A percentile compares a stretch with the other conserved stretches of the same genome.
phyloP scores from a whole-genome alignment of 2,329 filamentous ascomycete genomes.

The Sporothrix variecibatus region DNA sequence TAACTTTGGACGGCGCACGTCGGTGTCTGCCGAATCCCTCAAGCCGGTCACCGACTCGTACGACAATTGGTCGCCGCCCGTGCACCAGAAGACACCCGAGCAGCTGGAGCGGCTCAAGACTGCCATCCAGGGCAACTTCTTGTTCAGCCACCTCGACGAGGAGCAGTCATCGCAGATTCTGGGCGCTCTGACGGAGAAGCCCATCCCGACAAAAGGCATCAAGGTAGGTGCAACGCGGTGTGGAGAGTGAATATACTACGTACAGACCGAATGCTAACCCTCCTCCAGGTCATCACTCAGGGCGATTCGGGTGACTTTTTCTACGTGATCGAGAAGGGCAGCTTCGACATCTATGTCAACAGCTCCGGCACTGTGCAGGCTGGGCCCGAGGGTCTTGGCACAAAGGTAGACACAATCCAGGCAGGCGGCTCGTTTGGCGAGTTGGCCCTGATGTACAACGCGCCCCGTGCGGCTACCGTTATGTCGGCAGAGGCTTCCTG shows the following conservation, averaged over 20 bases:
- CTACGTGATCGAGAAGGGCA: constrained; percentile 90
- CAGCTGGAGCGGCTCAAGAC: constrained; percentile 77
- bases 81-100: constrained; percentile 78
- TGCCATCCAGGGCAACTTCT: constrained; percentile 85
- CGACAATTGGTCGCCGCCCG: constrained; percentile 88
- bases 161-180: constrained; percentile 87
- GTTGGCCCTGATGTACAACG: constrained; percentile 97
- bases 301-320: constrained; percentile 97
- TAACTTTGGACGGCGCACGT: constrained; percentile 89
- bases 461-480: constrained; percentile 91
- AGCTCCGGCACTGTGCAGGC: constrained; percentile 72
- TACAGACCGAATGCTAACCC: neutral
- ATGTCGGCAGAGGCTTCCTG: constrained; percentile 76
- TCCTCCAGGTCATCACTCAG: constrained; percentile 80
- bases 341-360: constrained; percentile 91
- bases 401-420: constrained; percentile 77
- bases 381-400: constrained; percentile 78
- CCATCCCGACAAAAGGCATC: constrained; percentile 86
- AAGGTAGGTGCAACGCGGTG: constrained; percentile 49
- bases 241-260: neutral
- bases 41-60: constrained; percentile 82
- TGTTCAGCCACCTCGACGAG: constrained; percentile 93
- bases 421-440: constrained; percentile 95
- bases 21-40: constrained; percentile 93
- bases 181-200: constrained; percentile 89